Conservation (phyloP, 1,284 basidiomycete genomes). For the Melanopsichium pennsylvanicum region DNA sequence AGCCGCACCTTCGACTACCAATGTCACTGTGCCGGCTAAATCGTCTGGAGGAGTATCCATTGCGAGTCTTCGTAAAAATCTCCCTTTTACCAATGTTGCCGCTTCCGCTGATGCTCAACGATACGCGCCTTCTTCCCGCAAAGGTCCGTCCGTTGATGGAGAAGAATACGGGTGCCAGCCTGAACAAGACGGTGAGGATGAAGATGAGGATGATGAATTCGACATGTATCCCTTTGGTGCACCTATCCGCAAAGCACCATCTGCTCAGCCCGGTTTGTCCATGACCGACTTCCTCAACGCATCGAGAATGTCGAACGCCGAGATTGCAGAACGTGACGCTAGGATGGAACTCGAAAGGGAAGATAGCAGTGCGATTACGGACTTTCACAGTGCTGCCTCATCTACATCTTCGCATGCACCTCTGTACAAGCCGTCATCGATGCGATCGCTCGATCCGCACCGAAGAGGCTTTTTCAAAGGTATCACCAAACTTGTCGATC, state of each 20-base stretch:
- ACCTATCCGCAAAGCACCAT: background rate
- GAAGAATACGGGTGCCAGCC: too few relatives aligned
- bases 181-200: slow-evolving; percentile 17
- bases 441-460: background rate
- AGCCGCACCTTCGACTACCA: background rate
- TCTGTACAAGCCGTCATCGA: too few relatives aligned
- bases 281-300: slow-evolving; percentile 43
- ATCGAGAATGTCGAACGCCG: slow-evolving; percentile 34
- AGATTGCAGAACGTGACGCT: slow-evolving; percentile 28
- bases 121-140: slow-evolving; percentile 11
- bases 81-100: background rate
- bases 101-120: slow-evolving; percentile 3
- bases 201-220: slow-evolving; percentile 21
- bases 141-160: background rate
- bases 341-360: slow-evolving; percentile 20
- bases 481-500: slow-evolving; percentile 21
- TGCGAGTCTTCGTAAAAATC: slow-evolving; percentile 30
- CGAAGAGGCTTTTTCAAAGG: slow-evolving; percentile 8
- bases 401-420: slow-evolving; percentile 13
- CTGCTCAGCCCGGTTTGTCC: slow-evolving; percentile 21
- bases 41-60: slow-evolving; percentile 31
- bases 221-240: slow-evolving; percentile 13
- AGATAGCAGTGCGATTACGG: background rate
- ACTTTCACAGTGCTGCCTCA: background rate
- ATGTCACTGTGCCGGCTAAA: background rate